phyloP scores from a whole-genome alignment of 2,329 filamentous ascomycete species.

The Colletotrichum noveboracense region DNA sequence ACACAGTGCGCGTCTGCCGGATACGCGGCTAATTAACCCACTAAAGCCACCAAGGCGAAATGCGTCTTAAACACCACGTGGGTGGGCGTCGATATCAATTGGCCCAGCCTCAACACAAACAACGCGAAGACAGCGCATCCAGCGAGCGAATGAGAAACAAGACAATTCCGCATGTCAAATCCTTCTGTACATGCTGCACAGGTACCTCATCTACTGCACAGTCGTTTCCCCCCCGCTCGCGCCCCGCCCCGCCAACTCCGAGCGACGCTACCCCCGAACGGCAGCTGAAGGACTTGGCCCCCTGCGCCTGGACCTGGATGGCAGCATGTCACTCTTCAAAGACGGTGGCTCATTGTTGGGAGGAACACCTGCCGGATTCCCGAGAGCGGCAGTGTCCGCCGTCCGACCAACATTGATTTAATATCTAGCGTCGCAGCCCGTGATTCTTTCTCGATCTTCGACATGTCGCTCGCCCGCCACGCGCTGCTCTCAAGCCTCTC shows the following conservation, averaged over 20 bases:
- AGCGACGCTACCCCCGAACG: not conserved
- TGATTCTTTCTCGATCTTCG: not conserved
- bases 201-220: not conserved
- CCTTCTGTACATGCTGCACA: not conserved
- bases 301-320: not conserved
- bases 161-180: not conserved
- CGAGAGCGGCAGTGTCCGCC: not conserved
- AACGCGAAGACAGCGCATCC: not conserved
- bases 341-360: not conserved
- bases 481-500: not conserved
- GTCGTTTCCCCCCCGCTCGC: not conserved
- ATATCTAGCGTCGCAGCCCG: not conserved
- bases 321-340: not conserved
- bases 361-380: not conserved
- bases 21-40: no score
- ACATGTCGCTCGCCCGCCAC: not conserved
- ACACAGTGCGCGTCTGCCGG: no score
- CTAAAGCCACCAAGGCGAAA: no score
- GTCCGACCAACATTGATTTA: not conserved
- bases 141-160: not conserved
- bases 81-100: not conserved
- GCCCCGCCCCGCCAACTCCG: not conserved
- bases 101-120: not conserved
- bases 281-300: not conserved
- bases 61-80: not conserved